Evolutionary conservation across 768 basidiomycete species (phyloP).

Genomic region (Pleurotus citrinopileatus): DNA sequence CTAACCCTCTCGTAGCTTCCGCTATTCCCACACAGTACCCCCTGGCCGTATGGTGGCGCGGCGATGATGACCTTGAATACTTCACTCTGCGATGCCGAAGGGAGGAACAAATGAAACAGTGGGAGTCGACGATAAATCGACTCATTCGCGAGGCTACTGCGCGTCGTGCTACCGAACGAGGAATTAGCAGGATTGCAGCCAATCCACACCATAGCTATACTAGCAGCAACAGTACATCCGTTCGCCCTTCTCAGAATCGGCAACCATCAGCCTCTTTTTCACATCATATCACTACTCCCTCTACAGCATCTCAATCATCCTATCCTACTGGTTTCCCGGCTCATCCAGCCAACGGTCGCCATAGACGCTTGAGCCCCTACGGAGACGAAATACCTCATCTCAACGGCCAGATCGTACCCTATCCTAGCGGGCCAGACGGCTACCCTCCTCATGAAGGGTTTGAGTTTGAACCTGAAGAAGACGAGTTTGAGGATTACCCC

Average conservation of each 20-base stretch:
- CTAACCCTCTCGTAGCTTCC: slow-evolving; percentile 32
- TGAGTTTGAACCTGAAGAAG: slow-evolving; percentile 67
- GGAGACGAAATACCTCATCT: slow-evolving; percentile 23
- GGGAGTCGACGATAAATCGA: slow-evolving; percentile 88
- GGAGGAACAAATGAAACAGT: slow-evolving; percentile 90
- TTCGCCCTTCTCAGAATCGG: slow-evolving; percentile 31
- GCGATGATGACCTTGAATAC: slow-evolving; percentile 89
- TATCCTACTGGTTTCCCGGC: slow-evolving; percentile 28
- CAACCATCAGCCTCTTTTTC: slow-evolving; percentile 30
- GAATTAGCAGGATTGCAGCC: slow-evolving; percentile 49
- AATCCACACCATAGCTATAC: slow-evolving; percentile 5
- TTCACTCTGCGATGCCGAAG: slow-evolving; percentile 92
- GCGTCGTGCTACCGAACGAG: slow-evolving; percentile 66
- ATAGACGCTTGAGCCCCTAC: slow-evolving; percentile 28
- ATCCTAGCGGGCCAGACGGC: slow-evolving; percentile 45
- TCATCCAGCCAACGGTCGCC: slow-evolving; percentile 31
- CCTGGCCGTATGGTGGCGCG: slow-evolving; percentile 92
- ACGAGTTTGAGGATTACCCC: slow-evolving; percentile 77
- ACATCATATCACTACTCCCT: slow-evolving; percentile 27
- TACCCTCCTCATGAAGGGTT: slow-evolving; percentile 68
- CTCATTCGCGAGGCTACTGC: slow-evolving; percentile 78
- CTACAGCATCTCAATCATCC: slow-evolving; percentile 17
- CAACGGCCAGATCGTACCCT: slow-evolving; percentile 16
- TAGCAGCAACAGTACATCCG: slow-evolving; percentile 38
- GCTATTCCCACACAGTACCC: slow-evolving; percentile 62